Evolutionary conservation across 2,329 filamentous ascomycete genomes (phyloP).

Genomic region (Botrytis cinerea): DNA sequence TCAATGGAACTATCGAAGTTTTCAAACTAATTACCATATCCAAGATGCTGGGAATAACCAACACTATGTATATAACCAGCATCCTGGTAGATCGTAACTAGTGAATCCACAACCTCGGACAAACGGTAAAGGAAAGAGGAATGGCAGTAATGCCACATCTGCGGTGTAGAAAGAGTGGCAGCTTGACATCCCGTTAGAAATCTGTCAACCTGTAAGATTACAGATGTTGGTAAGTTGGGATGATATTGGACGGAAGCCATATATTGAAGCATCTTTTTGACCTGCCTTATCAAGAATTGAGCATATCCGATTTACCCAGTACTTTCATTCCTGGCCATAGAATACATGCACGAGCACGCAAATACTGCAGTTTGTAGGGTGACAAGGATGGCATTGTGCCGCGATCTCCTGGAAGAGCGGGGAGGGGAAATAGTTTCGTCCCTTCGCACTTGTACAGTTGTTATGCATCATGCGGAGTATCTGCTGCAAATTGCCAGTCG

Average conservation of each 20-base stretch:
- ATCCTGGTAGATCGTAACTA: background rate
- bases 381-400: background rate
- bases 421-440: too few species aligned
- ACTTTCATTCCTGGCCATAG: conserved; percentile 31
- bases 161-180: background rate
- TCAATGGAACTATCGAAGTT: background rate
- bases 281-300: conserved; percentile 16
- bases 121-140: background rate
- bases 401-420: background rate
- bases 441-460: background rate
- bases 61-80: background rate
- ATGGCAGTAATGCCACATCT: background rate
- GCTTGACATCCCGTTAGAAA: background rate
- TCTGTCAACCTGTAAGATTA: background rate
- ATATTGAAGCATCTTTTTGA: background rate
- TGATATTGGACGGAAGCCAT: background rate
- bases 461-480: conserved; percentile 1
- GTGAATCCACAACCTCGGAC: background rate
- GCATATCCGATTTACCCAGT: conserved; percentile 27
- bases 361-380: background rate
- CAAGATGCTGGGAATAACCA: background rate
- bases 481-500: too few species aligned
- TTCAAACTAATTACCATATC: background rate
- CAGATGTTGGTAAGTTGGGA: background rate
- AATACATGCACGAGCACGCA: conserved; percentile 30